Evolutionary conservation across 2,329 filamentous ascomycete species (phyloP).

Genomic region (Fusarium verticillioides): DNA sequence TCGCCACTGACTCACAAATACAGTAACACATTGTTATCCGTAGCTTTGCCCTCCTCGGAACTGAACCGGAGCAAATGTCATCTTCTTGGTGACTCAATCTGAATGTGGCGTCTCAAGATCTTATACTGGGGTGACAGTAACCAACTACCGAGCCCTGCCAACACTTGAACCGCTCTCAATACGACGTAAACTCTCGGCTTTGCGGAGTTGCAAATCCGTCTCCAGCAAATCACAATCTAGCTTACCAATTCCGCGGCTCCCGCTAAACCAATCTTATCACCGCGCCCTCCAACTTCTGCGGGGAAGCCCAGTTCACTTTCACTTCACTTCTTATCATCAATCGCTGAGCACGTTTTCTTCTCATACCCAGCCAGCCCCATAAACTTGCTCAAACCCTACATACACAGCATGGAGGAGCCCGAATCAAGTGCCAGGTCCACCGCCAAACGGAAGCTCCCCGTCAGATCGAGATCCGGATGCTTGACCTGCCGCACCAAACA

Average conservation of each 20-base stretch:
- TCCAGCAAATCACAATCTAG: background rate
- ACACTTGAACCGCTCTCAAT: background rate
- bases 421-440: background rate
- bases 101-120: background rate
- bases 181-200: background rate
- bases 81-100: too few relatives aligned
- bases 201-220: background rate
- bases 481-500: conserved; percentile 34
- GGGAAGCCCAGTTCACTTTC: conserved; percentile 13
- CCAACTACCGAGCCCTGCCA: background rate
- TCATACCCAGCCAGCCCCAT: too few relatives aligned
- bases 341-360: conserved; percentile 6
- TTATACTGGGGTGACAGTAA: background rate
- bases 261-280: conserved; percentile 23
- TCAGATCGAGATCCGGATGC: conserved; percentile 29
- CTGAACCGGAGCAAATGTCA: accelerated
- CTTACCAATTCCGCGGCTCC: background rate
- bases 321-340: conserved; percentile 2
- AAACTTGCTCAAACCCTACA: background rate
- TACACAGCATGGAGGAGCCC: background rate
- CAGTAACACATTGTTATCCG: background rate
- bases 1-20: background rate
- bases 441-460: conserved; percentile 18
- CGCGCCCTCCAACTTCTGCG: conserved; percentile 20
- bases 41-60: background rate